Evolutionary conservation across 345 rosid species (phyloP), one percentile per base, ranked within the genome.

Genomic region (Salix brachista): DNA sequence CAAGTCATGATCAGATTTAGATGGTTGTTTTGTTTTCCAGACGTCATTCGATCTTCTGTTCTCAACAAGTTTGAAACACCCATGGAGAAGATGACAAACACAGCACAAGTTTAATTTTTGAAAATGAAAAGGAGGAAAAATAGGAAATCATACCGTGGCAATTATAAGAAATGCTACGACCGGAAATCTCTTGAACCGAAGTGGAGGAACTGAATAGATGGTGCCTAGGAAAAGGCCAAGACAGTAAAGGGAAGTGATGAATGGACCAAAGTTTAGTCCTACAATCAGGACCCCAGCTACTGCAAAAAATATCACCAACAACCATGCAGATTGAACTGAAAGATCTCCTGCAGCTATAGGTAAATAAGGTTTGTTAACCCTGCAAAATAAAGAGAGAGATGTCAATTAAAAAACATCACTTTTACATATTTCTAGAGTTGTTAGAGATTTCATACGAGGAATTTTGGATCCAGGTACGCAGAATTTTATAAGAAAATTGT

Each of bases 311-410:
- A 88, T 78, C 82, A 95, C 99, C 91, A 95, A 75, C 65, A 87
- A 72, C 99, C 99, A 95, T 26, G 99, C 99, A 72, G 90, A 85
- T 80, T 89, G 90, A 77, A 91, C 91, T 36, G 97, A 92, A 54
- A 95, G 97, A 85, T 95, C 99, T 78, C 99, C 99, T 26, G 99
- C 97, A 83, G 97, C 99, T 81, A 95, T 91, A 70, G 97, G 99
- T 80, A 95, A 87, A 84, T 95, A 92, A 26, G 99, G 99, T 82
- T 95, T 95, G 86, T 95, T 95, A 85, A 95, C 99, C 89, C 97
- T 95, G 89, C 87, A 89, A 75, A 83, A 69, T 8, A 72, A 76
- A 54, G 71, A 77, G 48, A 78, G 25, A 77, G 60, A 65, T 30
- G 17, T 32, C 4, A 56, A 62, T 26, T 34, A 64, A 72, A 46